Evolutionary conservation across 306 rosid genomes (phyloP), one percentile per base, ranked within the genome.

Genomic region (Mucuna pruriens): DNA sequence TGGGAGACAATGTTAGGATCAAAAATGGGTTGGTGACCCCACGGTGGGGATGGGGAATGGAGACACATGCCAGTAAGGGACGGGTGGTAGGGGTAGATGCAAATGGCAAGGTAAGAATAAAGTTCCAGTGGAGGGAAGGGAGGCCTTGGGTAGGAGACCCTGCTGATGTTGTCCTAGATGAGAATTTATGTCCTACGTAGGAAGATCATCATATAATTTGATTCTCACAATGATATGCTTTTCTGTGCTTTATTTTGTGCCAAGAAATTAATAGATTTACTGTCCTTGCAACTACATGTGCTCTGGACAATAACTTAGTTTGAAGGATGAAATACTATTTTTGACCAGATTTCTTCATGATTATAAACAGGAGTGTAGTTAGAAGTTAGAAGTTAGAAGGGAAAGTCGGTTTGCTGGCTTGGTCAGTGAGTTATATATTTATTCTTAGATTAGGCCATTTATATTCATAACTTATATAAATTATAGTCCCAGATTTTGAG

Each of bases 21-120:
- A 85, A 86, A 86, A 91, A 88, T 8, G 94, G 92, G 62, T 65
- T 92, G 51, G 92, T 84, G 19, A 46, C 58, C 57, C 97, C 97
- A n/a, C 85, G 92, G 54, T 88, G 94, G 97, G 94, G 92, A 6
- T 92, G 97, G 97, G 97, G 94, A 84, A 90, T 90, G 97, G 97
- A 90, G 88, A 92, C 97, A 0, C 90, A 87, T 82, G 86, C 90
- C 10, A 92, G 97, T 76, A 90, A 84, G 71, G 97, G 97, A 57
- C 48, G 86, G 77, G 91, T 92, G 12, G 90, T 86, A 15, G 97
- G 97, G 74, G 94, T 92, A 5, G 94, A 92, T 22, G 94, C 97
- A 5, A 92, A 92, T 48, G 97, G 97, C 60, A 92, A 92, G 87
- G 57, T 92, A 80, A 79, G 91, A 78, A 85, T 90, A 57, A 90